A percentile compares a stretch with the other conserved stretches of the same genome.
Conservation (phyloP, 2,329 filamentous ascomycete species). For the Fusarium mexicanum region DNA sequence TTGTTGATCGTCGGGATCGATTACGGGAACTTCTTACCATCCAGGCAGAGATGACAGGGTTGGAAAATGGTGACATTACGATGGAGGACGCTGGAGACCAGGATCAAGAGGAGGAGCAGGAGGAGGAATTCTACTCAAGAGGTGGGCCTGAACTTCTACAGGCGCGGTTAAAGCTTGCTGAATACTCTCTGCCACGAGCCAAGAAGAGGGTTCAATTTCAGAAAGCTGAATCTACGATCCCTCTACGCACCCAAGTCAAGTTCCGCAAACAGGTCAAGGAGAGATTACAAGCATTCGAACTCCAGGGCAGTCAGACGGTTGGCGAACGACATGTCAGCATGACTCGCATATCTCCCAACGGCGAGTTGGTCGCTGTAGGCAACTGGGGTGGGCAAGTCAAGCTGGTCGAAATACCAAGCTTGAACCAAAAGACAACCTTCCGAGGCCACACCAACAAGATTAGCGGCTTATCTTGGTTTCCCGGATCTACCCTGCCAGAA, state of each 20-base stretch:
- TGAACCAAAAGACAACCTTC: conserved; percentile 79
- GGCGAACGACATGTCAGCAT: conserved; percentile 93
- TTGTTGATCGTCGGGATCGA: conserved; percentile 84
- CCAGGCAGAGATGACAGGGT: conserved; percentile 70
- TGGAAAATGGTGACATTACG: conserved; percentile 66
- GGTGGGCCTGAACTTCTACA: conserved; percentile 79
- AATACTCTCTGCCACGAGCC: conserved; percentile 84
- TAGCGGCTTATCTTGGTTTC: conserved; percentile 90
- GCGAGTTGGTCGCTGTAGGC: conserved; percentile 84
- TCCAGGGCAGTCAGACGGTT: conserved; percentile 93
- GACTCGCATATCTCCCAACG: conserved; percentile 87
- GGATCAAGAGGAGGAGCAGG: conserved; percentile 75
- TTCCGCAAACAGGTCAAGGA: conserved; percentile 92
- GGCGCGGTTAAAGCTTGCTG: conserved; percentile 81
- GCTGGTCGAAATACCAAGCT: conserved; percentile 81
- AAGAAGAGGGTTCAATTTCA: conserved; percentile 81
- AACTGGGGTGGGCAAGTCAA: conserved; percentile 94
- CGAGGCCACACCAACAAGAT: conserved; percentile 90
- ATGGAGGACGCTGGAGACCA: conserved; percentile 70
- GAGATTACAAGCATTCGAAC: conserved; percentile 80
- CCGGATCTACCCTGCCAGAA: conserved; percentile 78
- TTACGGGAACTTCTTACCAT: conserved; percentile 82
- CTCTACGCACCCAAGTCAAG: conserved; percentile 88
- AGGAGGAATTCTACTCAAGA: conserved; percentile 95
- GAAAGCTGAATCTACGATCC: conserved; percentile 82